phyloP scores from a whole-genome alignment of 2,329 filamentous ascomycete species.

The Beauveria sp. region DNA sequence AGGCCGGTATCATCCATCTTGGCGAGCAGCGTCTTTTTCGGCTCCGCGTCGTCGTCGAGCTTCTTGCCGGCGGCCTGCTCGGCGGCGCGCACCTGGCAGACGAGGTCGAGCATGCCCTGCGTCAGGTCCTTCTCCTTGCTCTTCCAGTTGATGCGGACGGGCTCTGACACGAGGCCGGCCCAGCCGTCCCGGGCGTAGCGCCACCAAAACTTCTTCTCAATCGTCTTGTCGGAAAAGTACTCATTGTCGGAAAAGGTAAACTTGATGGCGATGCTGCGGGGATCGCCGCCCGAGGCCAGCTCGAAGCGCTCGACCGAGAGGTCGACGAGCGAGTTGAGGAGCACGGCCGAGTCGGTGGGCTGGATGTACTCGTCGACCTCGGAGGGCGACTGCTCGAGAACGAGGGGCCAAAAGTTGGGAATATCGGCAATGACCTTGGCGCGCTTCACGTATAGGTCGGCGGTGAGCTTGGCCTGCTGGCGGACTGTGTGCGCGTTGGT shows the following conservation, averaged over 20 bases:
- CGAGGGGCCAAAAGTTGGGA: constrained; percentile 88
- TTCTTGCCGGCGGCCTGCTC: constrained; percentile 39
- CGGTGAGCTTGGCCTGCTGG: constrained; percentile 60
- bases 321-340: constrained; percentile 59
- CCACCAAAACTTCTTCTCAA: constrained; percentile 93
- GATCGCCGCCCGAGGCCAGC: constrained; percentile 63
- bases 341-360: constrained; percentile 66
- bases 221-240: constrained; percentile 66
- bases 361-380: constrained; percentile 87
- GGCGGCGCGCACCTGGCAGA: constrained; percentile 61
- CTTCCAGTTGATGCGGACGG: constrained; percentile 84
- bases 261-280: constrained; percentile 68
- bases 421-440: constrained; percentile 63
- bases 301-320: constrained; percentile 77
- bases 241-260: constrained; percentile 79
- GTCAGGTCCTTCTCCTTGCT: constrained; percentile 71
- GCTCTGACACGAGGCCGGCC: constrained; percentile 77
- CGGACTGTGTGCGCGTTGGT: constrained; percentile 47
- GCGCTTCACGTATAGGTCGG: constrained; percentile 70
- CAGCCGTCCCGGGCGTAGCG: constrained; percentile 61
- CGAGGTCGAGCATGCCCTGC: constrained; percentile 67
- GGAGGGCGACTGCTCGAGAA: constrained; percentile 76
- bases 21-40: constrained; percentile 43
- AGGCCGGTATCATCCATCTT: constrained; percentile 54
- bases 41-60: constrained; percentile 32